A percentile compares a stretch with the other conserved stretches of the same genome.
Conservation (phyloP, 2,329 filamentous ascomycete species). For the Parastagonospora avenae region DNA sequence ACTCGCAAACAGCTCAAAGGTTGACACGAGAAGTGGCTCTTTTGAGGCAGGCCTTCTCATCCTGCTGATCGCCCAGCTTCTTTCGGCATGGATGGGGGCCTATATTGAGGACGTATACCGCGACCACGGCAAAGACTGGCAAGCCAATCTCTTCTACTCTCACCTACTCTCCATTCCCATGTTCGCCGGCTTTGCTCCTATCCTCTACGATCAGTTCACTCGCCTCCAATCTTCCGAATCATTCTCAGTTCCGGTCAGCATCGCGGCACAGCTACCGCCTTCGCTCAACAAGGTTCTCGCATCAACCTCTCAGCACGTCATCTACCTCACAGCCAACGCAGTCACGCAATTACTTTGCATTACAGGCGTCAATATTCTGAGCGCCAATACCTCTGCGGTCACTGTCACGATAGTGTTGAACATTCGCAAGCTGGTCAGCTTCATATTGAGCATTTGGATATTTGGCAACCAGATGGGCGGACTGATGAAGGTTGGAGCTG, state of each 20-base stretch:
- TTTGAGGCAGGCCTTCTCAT: conserved; percentile 77
- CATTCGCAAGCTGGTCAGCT: conserved; percentile 88
- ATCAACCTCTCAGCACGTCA: conserved; percentile 67
- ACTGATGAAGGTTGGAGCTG: conserved; percentile 79
- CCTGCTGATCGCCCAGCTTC: conserved; percentile 83
- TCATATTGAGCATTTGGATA: conserved; percentile 88
- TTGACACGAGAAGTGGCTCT: conserved; percentile 48
- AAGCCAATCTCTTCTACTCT: conserved; percentile 95
- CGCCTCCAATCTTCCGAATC: conserved; percentile 68
- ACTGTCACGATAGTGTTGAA: conserved; percentile 97
- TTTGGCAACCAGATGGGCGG: conserved; percentile 84
- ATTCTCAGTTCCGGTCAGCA: conserved; percentile 49
- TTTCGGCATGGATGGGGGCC: conserved; percentile 92
- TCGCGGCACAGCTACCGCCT: conserved; percentile 37
- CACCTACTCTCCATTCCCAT: conserved; percentile 75
- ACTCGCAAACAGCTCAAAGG: conserved; percentile 49
- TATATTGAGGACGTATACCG: conserved; percentile 92
- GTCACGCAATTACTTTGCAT: conserved; percentile 95
- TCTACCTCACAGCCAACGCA: conserved; percentile 76
- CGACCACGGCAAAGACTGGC: conserved; percentile 86
- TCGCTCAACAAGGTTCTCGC: conserved; percentile 35
- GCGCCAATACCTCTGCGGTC: conserved; percentile 83
- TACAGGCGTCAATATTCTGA: conserved; percentile 91
- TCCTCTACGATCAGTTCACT: conserved; percentile 67
- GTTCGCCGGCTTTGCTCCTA: conserved; percentile 73